A percentile compares a stretch with the other conserved stretches of the same genome.
phyloP scores from a whole-genome alignment of 805 yeast species.

The Cyberlindnera euphorbiae region DNA sequence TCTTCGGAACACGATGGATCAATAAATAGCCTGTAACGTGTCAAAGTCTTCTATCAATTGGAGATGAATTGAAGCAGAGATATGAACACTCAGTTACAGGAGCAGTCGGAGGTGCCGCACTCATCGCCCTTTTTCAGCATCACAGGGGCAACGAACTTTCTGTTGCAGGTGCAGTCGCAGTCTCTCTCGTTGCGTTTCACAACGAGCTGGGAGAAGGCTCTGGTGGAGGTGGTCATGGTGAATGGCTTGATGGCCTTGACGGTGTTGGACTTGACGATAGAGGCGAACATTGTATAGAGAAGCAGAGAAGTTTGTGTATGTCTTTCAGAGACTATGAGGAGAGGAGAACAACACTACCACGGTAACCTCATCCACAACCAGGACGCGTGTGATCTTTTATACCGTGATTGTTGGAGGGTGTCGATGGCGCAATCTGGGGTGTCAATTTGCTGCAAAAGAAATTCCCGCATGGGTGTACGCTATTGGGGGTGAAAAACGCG shows the following conservation, averaged over 20 bases:
- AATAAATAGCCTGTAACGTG: not conserved
- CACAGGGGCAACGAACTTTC: constrained; percentile 5
- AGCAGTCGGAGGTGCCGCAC: constrained; percentile 26
- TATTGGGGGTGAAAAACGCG: not conserved
- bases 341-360: not conserved
- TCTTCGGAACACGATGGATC: no score
- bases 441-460: not conserved
- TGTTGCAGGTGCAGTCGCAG: constrained; percentile 27
- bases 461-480: not conserved
- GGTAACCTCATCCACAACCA: not conserved
- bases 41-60: not conserved
- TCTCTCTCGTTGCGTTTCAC: constrained; percentile 20
- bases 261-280: constrained; percentile 14
- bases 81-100: constrained; percentile 20
- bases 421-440: constrained; percentile 5
- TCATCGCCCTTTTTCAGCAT: constrained; percentile 21
- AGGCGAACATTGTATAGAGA: constrained; percentile 12
- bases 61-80: no score
- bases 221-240: constrained; percentile 7
- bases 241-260: constrained; percentile 13
- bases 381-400: not conserved
- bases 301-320: not conserved
- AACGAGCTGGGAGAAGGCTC: constrained; percentile 5
- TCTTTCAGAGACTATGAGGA: no score
- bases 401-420: no score